Evolutionary conservation across 768 basidiomycete species (phyloP), one percentile per base, ranked within the genome.

Genomic region (Leccinum pellstonianum): DNA sequence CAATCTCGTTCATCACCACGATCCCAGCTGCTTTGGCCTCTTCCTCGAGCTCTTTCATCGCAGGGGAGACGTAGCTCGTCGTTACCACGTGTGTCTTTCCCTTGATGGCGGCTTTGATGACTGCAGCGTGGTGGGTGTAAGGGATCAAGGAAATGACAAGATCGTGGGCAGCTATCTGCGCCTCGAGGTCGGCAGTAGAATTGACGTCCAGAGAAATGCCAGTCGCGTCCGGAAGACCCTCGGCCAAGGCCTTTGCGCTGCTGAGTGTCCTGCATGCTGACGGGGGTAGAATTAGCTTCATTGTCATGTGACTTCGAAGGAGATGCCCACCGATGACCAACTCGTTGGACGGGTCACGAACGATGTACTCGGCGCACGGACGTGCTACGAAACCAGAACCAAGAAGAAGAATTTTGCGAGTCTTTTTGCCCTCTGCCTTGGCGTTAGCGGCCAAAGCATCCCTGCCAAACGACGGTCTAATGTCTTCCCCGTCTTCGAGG

Each of bases 131-230:
- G 80, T 87, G 80, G 56, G 87, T 93, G 81, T 98, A 98, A 0
- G 97, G 97, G 64, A 99, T 95, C 70, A 99, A 86, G 8, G 93
- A 95, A 71, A 98, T 91, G 73, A 98, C 93, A 53, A 98, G 83
- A 74, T 98, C 94, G 73, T 92, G 88, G 50, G 83, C 86, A 21
- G 90, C 90, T 57, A 99, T 83, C 50, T 86, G 87, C 17, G 81
- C 81, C 67, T 95, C 91, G 47, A 99, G 86, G 12, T 86, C 88
- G 8, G 79, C 76, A 31, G 85, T 75, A 66, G 88, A 77, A 62
- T 75, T 81, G 43, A 93, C 95, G 70, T 99, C 93, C 63, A 99
- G 83, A 8, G 91, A 87, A 66, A 91, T 80, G 9, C 87, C 87
- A 12, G 81, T 84, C 15, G 92, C 82, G 66, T 81, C 85, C 31